Conservation (phyloP, 768 basidiomycete species). For the Agaricus bisporus region DNA sequence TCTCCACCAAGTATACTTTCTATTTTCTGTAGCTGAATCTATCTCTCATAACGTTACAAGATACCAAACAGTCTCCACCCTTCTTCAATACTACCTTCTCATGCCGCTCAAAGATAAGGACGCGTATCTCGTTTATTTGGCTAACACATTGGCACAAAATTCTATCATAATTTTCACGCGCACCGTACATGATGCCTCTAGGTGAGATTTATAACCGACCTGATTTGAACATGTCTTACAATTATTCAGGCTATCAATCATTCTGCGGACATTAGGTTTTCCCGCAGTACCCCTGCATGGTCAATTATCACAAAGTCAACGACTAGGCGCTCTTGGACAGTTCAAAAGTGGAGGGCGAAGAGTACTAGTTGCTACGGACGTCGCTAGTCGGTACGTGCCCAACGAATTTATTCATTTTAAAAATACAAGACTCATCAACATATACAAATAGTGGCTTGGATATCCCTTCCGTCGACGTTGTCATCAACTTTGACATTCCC, state of each 20-base stretch:
- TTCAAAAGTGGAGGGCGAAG: constrained; percentile 93
- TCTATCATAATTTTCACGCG: constrained; percentile 95
- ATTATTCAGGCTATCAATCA: constrained; percentile 65
- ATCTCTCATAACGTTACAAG: constrained; percentile 34
- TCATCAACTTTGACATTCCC: constrained; percentile 97
- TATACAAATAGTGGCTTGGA: constrained; percentile 68
- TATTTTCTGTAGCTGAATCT: neutral
- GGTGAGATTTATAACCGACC: constrained; percentile 30
- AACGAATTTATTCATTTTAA: neutral
- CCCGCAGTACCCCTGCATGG: constrained; percentile 95
- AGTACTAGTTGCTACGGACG: constrained; percentile 92
- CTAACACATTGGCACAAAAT: constrained; percentile 84
- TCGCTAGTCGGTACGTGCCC: constrained; percentile 75
- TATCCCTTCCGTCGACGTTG: constrained; percentile 91
- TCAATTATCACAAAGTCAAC: constrained; percentile 88
- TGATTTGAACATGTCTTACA: neutral
- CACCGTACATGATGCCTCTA: constrained; percentile 89
- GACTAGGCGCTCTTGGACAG: constrained; percentile 88
- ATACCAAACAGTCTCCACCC: constrained; percentile 93
- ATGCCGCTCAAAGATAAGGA: constrained; percentile 92
- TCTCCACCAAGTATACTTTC: constrained; percentile 75
- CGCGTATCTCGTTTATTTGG: constrained; percentile 81
- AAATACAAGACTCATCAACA: neutral
- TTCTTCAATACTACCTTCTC: constrained; percentile 94
- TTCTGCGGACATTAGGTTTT: constrained; percentile 87